phyloP scores from a whole-genome alignment of 78 protist genomes.

The Andalucia godoyi region DNA sequence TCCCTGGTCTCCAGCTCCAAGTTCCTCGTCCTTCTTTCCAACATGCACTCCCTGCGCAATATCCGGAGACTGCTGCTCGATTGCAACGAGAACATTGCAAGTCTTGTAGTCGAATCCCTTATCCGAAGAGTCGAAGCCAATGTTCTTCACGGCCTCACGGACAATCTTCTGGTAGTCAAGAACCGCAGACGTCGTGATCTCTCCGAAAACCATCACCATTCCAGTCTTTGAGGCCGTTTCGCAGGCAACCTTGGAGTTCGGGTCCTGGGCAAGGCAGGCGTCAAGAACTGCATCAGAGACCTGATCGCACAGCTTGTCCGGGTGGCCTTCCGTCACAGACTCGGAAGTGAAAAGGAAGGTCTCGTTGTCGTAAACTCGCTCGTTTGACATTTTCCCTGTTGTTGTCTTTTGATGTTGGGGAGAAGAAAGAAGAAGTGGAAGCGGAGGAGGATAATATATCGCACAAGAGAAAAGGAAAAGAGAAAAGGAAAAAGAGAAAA shows the following conservation, averaged over 20 bases:
- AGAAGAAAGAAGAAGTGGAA: background rate
- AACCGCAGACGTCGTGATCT: slow-evolving; percentile 92
- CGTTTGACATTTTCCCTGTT: background rate
- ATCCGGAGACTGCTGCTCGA: slow-evolving; percentile 98
- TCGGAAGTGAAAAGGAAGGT: slow-evolving; percentile 90
- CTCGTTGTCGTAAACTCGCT: background rate
- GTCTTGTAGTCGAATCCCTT: slow-evolving; percentile 92
- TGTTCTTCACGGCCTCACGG: slow-evolving; percentile 84
- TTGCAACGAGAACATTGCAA: slow-evolving; percentile 88
- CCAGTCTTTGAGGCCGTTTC: slow-evolving; percentile 96
- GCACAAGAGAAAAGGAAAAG: background rate
- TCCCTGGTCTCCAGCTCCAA: slow-evolving; percentile 99
- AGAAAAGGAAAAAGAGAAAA: background rate
- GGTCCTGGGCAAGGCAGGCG: slow-evolving; percentile 96
- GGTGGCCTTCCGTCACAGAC: slow-evolving; percentile 93
- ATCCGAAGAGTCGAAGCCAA: slow-evolving; percentile 87
- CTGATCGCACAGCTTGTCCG: slow-evolving; percentile 98
- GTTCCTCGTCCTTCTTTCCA: slow-evolving; percentile 56
- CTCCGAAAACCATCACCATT: slow-evolving; percentile 96
- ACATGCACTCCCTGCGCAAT: slow-evolving; percentile 95
- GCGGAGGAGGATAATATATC: background rate
- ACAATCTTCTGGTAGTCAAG: slow-evolving; percentile 94
- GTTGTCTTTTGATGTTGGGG: background rate
- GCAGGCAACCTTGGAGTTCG: slow-evolving; percentile 92
- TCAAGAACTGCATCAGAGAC: slow-evolving; percentile 98